Evolutionary conservation across 495 filamentous ascomycete species (phyloP).

Genomic region (Xanthoparmelia taractica): DNA sequence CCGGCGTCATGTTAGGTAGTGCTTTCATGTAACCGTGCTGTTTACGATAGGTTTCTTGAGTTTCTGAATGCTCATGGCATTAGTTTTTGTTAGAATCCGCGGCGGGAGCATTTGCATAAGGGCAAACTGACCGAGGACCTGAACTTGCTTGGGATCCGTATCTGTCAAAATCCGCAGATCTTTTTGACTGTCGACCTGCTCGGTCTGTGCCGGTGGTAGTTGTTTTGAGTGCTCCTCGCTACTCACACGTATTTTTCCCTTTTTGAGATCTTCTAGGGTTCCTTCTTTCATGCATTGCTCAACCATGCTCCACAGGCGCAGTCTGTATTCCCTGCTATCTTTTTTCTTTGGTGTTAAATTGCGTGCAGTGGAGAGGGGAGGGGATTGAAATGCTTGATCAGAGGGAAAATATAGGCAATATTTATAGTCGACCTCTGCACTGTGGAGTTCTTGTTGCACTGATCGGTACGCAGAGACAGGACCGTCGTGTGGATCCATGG

Average conservation of each 20-base stretch:
- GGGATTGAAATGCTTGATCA: slow-evolving; percentile 87
- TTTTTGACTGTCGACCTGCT: neutral
- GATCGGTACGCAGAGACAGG: slow-evolving; percentile 7
- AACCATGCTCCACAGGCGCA: slow-evolving; percentile 6
- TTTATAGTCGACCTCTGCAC: slow-evolving; percentile 48
- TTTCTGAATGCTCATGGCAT: neutral
- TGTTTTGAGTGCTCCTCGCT: neutral
- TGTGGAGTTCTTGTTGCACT: slow-evolving; percentile 49
- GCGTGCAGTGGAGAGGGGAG: slow-evolving; percentile 45
- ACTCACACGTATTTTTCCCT: neutral
- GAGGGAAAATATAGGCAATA: slow-evolving; percentile 21
- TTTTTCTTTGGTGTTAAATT: neutral
- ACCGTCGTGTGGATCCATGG: slow-evolving; percentile 3
- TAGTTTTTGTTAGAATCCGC: neutral
- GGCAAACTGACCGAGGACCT: neutral
- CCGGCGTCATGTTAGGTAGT: neutral
- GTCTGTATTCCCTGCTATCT: neutral
- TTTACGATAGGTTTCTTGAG: neutral
- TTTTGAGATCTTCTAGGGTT: slow-evolving; percentile 14
- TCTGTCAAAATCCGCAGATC: neutral
- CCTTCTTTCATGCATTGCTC: slow-evolving; percentile 13
- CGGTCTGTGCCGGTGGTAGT: neutral
- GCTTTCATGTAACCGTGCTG: neutral
- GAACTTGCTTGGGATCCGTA: neutral
- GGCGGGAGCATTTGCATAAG: neutral